A percentile compares a stretch with the other conserved stretches of the same genome.
Evolutionary conservation across 75 land plant genomes (phyloP).

Genomic region (Sequoia sempervirens): DNA sequence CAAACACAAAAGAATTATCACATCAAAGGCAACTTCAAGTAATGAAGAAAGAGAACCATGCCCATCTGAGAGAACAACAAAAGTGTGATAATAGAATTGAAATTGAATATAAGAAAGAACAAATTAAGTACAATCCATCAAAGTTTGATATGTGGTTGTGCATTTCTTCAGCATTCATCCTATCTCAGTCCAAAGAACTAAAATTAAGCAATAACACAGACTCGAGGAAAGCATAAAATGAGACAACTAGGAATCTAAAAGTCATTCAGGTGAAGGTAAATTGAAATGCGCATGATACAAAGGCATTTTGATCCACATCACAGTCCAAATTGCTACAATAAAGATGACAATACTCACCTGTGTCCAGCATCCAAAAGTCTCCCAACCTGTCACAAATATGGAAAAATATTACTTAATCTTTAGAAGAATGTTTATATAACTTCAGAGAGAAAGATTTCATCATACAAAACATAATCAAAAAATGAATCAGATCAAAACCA

Average conservation of each 20-base stretch:
- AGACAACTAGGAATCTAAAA: not conserved
- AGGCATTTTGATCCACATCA: not conserved
- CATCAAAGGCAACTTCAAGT: not conserved
- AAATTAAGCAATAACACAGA: not conserved
- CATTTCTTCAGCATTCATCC: not conserved
- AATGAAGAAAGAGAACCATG: not conserved
- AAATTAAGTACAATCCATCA: not conserved
- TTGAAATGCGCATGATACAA: not conserved
- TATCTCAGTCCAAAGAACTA: not conserved
- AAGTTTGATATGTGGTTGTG: not conserved
- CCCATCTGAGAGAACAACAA: not conserved
- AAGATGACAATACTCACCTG: conserved; percentile 53
- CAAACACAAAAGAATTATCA: not conserved
- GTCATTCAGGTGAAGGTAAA: not conserved
- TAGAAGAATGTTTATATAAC: not conserved
- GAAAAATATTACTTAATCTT: not conserved
- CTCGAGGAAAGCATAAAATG: not conserved
- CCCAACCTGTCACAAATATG: conserved; percentile 56
- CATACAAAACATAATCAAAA: conserved; percentile 3
- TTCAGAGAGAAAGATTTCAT: not conserved
- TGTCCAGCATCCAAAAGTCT: conserved; percentile 97
- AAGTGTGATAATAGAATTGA: not conserved
- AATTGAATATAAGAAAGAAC: not conserved
- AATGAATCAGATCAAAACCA: not conserved
- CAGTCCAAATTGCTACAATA: not conserved